Evolutionary conservation across 768 basidiomycete genomes (phyloP).

Genomic region (Saitozyma podzolica): DNA sequence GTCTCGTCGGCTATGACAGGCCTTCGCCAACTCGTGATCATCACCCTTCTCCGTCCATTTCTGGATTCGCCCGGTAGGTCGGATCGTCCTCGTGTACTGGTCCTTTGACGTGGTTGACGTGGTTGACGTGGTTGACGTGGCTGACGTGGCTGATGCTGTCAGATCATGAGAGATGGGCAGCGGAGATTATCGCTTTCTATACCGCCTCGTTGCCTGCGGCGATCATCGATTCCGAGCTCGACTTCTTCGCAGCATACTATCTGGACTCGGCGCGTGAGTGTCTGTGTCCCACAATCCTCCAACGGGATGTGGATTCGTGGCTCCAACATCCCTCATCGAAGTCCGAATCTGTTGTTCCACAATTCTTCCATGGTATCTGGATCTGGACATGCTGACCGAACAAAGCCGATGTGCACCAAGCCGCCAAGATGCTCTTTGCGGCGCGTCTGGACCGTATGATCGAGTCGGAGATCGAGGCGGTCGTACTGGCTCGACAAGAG

Average conservation of each 20-base stretch:
- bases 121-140: constrained; percentile 1
- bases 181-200: constrained; percentile 77
- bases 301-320: neutral
- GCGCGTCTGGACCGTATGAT: constrained; percentile 67
- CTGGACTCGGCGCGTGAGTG: constrained; percentile 69
- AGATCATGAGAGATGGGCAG: constrained; percentile 71
- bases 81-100: neutral
- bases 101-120: too few relatives aligned
- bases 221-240: constrained; percentile 68
- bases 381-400: neutral
- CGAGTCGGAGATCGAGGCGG: constrained; percentile 64
- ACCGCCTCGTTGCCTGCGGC: constrained; percentile 66
- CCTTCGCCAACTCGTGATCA: constrained; percentile 66
- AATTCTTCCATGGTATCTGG: neutral
- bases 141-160: constrained; percentile 5
- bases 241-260: constrained; percentile 73
- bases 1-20: constrained; percentile 72
- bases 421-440: constrained; percentile 76
- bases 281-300: neutral
- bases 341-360: neutral
- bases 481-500: constrained; percentile 58
- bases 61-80: constrained; percentile 69
- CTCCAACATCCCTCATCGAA: too few relatives aligned
- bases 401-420: constrained; percentile 71
- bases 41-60: constrained; percentile 68